Conservation (phyloP, 148 eudicot genomes). For the Diospyros kaki region DNA sequence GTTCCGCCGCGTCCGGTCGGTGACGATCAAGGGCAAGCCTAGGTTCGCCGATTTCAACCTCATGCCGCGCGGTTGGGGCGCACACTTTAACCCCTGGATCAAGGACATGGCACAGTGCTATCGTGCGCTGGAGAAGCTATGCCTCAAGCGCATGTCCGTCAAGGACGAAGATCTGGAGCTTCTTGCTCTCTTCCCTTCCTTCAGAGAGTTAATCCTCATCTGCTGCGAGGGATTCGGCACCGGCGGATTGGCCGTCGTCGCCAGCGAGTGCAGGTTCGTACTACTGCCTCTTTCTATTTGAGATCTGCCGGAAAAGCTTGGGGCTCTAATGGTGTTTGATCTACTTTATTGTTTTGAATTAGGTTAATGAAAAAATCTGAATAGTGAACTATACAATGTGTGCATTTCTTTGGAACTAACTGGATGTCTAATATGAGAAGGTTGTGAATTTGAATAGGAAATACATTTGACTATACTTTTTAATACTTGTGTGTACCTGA, state of each 20-base stretch:
- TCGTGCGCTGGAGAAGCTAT: constrained; percentile 46
- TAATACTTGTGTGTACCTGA: background rate
- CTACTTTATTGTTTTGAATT: background rate
- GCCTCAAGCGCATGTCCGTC: constrained; percentile 57
- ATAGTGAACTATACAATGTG: constrained; percentile 2
- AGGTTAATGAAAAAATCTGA: background rate
- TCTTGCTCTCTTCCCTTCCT: constrained; percentile 33
- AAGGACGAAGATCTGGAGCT: constrained; percentile 51
- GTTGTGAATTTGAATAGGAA: background rate
- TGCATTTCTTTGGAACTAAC: background rate
- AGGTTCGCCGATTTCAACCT: constrained; percentile 74
- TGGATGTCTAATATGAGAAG: constrained; percentile 3
- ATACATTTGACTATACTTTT: background rate
- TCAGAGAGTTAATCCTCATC: constrained; percentile 56
- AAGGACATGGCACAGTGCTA: constrained; percentile 31
- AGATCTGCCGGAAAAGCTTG: background rate
- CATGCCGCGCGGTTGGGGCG: constrained; percentile 66
- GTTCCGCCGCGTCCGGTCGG: constrained; percentile 39
- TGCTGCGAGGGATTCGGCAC: constrained; percentile 78
- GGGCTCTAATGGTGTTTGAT: background rate
- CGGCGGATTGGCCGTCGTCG: constrained; percentile 55
- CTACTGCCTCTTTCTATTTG: background rate
- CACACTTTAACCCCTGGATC: constrained; percentile 48
- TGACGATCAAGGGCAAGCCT: constrained; percentile 60
- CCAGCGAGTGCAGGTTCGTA: constrained; percentile 50